A percentile compares a stretch with the other conserved stretches of the same genome.
Evolutionary conservation across 2,329 filamentous ascomycete species (phyloP).

Genomic region (Teratosphaeria gauchensis): DNA sequence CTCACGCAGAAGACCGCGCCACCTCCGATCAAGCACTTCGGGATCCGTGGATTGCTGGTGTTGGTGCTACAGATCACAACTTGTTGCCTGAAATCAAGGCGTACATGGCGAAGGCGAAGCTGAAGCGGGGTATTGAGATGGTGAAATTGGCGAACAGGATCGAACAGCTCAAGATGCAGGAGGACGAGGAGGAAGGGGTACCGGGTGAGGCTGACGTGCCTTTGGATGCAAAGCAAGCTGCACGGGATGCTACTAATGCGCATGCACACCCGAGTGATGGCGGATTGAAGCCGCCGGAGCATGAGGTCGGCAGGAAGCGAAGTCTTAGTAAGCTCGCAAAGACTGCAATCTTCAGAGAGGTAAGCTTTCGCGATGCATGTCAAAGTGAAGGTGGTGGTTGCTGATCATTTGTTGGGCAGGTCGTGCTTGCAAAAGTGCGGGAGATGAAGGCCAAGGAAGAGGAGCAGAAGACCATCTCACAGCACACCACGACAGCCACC

Average conservation of each 20-base stretch:
- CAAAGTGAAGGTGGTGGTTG: constrained; percentile 4
- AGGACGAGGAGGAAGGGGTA: constrained; percentile 70
- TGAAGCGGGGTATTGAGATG: constrained; percentile 88
- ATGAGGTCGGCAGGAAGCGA: constrained; percentile 34
- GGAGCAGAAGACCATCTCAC: constrained; percentile 21
- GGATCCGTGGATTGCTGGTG: constrained; percentile 68
- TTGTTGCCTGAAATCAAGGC: constrained; percentile 93
- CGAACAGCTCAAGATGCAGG: constrained; percentile 84
- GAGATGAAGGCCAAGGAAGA: constrained; percentile 86
- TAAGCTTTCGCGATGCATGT: constrained; percentile 29
- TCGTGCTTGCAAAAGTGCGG: constrained; percentile 79
- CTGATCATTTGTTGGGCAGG: constrained; percentile 9
- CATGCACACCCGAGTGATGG: constrained; percentile 5
- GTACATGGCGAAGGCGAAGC: constrained; percentile 82
- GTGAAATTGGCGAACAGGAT: constrained; percentile 95
- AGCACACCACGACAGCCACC: constrained; percentile 2
- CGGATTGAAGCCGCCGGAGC: constrained; percentile 14
- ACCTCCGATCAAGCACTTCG: constrained; percentile 44
- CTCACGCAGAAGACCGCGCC: constrained; percentile 65
- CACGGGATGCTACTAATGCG: constrained; percentile 33
- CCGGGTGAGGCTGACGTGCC: constrained; percentile 51
- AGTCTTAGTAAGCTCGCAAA: constrained; percentile 51
- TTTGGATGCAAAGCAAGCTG: constrained; percentile 50
- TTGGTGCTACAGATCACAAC: constrained; percentile 90
- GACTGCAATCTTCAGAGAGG: constrained; percentile 79